Evolutionary conservation across 805 yeast genomes (phyloP), one percentile per base, ranked within the genome.

Genomic region (Ogataea ganodermae): DNA sequence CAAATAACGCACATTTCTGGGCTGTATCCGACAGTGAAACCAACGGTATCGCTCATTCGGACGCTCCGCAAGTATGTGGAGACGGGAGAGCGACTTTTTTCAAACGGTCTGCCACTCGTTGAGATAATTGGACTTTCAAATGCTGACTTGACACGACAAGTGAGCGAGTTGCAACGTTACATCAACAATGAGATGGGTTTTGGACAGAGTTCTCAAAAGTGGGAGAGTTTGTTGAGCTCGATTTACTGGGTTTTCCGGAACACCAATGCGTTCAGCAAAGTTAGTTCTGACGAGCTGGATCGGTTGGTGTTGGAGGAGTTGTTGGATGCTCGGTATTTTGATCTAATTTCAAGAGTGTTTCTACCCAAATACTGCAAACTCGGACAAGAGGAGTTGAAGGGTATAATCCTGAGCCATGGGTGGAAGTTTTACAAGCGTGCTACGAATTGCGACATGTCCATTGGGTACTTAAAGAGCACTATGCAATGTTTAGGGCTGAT

Each of bases 361-460:
- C 39, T 52, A 6, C 38, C 44, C 8, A 45, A 54, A 4, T 59
- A 55, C 36, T 59, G 61, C 46, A 32, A 56, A 1, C 26, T 66
- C n/a, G 16, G 45, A 8, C 27, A 41, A 4, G 42, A 49, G 2
- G 39, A 47, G 9, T 38, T 54, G 6, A 46, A 59, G 10, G 21
- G 33, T 12, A 31, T 55, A 3, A 27, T 59, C 6, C 3, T 52
- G 4, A 42, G 45, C 13, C 40, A 61, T 14, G 51, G 59, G 9
- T 67, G 70, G 70, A 36, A 23, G 1, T 58, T 55, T 23, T 66
- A 63, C 46, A 52, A 54, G 27, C 45, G 48, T 6, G 67, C 71
- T 4, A 57, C 60, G 2, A 66, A 62, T 38, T 59, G 67, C 35
- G 67, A 63, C 49, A 50, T 45, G 16, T 42, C 49, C 0, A 56